These are phyloP conservation scores for Bimuria novae-zelandiae DNA, from an alignment of 2,329 filamentous ascomycete species.

Conservation along the genomic window DNA sequence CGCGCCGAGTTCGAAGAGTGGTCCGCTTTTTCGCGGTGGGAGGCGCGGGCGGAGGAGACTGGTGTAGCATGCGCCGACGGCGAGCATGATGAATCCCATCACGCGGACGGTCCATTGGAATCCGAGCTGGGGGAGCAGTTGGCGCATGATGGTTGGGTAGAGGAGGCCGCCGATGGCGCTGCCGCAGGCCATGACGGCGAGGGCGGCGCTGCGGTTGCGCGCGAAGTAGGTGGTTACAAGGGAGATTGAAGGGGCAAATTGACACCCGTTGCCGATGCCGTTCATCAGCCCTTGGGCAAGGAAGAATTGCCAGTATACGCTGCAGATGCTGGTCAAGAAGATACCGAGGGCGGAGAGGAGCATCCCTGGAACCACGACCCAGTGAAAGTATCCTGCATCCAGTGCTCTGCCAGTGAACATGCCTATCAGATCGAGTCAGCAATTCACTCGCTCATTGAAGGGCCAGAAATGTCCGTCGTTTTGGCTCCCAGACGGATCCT, in stretches of 20 bases:
- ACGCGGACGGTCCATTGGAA: constrained; percentile 69
- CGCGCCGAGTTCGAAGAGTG: constrained; percentile 48
- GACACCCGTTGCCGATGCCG: constrained; percentile 41
- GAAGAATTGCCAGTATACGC: constrained; percentile 56
- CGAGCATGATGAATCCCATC: constrained; percentile 64
- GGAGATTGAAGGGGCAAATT: constrained; percentile 39
- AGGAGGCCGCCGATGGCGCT: constrained; percentile 66
- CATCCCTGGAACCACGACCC: constrained; percentile 49
- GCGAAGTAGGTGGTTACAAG: constrained; percentile 61
- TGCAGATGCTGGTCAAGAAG: constrained; percentile 56
- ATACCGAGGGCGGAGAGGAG: constrained; percentile 43
- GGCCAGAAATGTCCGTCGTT: no score
- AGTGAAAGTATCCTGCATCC: constrained; percentile 58
- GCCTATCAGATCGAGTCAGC: constrained; percentile 38
- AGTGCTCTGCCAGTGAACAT: constrained; percentile 58
- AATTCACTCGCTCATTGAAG: background rate
- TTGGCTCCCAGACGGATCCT: no score
- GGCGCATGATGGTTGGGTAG: constrained; percentile 60
- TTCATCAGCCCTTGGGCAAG: constrained; percentile 43
- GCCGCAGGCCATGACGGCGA: constrained; percentile 65
- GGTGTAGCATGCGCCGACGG: constrained; percentile 42
- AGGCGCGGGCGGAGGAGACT: constrained; percentile 48
- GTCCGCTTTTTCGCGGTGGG: constrained; percentile 50
- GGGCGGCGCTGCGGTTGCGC: constrained; percentile 60
- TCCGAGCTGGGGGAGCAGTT: constrained; percentile 63